Evolutionary conservation across 768 basidiomycete species (phyloP).

Genomic region (Termitomyces sp.): DNA sequence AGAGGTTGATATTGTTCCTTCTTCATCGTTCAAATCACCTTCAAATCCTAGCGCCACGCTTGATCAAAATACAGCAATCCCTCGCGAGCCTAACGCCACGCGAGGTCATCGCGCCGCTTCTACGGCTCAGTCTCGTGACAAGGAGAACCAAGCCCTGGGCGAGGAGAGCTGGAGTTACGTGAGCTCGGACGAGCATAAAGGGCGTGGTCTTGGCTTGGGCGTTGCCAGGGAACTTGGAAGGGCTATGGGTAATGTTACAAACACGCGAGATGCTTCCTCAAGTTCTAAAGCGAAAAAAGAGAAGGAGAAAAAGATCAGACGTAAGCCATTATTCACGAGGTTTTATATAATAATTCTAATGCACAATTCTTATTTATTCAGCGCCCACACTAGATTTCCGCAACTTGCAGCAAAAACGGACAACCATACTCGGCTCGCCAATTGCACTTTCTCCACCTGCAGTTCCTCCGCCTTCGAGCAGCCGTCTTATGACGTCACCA

Average conservation of each 20-base stretch:
- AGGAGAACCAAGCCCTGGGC: slow-evolving; percentile 34
- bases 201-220: slow-evolving; percentile 25
- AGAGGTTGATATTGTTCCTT: not conserved
- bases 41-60: not conserved
- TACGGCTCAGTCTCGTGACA: slow-evolving; percentile 23
- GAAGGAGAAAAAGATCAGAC: slow-evolving; percentile 43
- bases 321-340: slow-evolving; percentile 32
- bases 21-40: not conserved
- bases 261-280: slow-evolving; percentile 19
- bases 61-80: not conserved
- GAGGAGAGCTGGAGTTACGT: slow-evolving; percentile 36
- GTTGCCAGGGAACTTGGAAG: slow-evolving; percentile 33
- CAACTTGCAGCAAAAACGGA: slow-evolving; percentile 38
- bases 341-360: slow-evolving; percentile 2
- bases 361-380: slow-evolving; percentile 16
- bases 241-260: slow-evolving; percentile 48
- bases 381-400: slow-evolving; percentile 54
- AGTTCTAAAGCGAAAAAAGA: slow-evolving; percentile 32
- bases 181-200: slow-evolving; percentile 23
- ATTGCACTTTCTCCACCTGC: slow-evolving; percentile 34
- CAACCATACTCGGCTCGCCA: slow-evolving; percentile 45
- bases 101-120: slow-evolving; percentile 8
- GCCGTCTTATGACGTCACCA: slow-evolving; percentile 50
- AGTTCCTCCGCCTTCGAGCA: slow-evolving; percentile 25
- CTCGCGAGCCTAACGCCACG: not conserved